Percentiles rank a stretch among this genome's conserved stretches.
phyloP scores from a whole-genome alignment of 2,329 filamentous ascomycete genomes.

The Calycina marina region DNA sequence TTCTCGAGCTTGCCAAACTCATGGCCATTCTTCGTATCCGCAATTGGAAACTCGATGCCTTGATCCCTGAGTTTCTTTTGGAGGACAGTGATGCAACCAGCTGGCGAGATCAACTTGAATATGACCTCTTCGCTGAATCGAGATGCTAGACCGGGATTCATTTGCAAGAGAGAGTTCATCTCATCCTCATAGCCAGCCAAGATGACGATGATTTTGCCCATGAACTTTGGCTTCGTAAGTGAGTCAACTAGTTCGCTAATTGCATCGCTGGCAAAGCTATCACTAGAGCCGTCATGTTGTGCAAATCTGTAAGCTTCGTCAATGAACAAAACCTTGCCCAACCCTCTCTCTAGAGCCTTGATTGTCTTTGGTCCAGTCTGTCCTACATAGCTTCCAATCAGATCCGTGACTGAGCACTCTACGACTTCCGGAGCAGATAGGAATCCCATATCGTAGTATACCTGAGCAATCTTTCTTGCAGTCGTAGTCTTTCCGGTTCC shows the following conservation, averaged over 20 bases:
- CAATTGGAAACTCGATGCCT: constrained; percentile 3
- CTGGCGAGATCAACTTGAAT: constrained; percentile 5
- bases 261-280: constrained; percentile 40
- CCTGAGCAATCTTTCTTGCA: constrained; percentile 56
- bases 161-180: constrained; percentile 33
- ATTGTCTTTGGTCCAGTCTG: constrained; percentile 55
- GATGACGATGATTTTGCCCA: constrained; percentile 34
- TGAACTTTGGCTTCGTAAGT: constrained; percentile 30
- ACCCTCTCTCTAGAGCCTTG: constrained; percentile 34
- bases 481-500: constrained; percentile 61
- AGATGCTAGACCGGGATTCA: constrained; percentile 36
- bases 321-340: constrained; percentile 42
- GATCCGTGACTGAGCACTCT: constrained; percentile 52
- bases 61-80: constrained; percentile 3
- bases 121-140: constrained; percentile 33
- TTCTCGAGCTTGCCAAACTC: background rate
- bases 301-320: constrained; percentile 43
- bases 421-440: constrained; percentile 43
- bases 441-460: constrained; percentile 64
- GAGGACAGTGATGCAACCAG: constrained; percentile 8
- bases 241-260: constrained; percentile 52
- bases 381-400: constrained; percentile 54
- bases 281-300: constrained; percentile 24
- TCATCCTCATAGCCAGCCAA: constrained; percentile 39
- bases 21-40: background rate